Conservation (phyloP, 495 filamentous ascomycete genomes). For the Penicillium riverlandense region DNA sequence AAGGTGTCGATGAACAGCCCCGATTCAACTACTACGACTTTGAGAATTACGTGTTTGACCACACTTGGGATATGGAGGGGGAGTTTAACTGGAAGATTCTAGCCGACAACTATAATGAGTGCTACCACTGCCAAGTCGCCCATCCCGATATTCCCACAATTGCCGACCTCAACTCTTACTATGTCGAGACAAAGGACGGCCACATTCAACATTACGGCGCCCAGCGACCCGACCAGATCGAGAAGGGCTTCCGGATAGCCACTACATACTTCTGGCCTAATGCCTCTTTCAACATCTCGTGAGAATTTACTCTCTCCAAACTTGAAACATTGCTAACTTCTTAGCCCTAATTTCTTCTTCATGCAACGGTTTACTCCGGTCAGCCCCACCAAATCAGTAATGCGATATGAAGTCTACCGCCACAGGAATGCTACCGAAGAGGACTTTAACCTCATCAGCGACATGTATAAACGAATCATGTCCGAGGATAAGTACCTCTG, state of each 20-base stretch:
- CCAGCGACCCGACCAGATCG: constrained; percentile 25
- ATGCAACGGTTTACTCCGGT: constrained; percentile 38
- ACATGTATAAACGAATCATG: constrained; percentile 40
- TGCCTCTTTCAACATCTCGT: constrained; percentile 37
- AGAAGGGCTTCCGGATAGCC: too few relatives aligned
- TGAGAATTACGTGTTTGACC: constrained; percentile 39
- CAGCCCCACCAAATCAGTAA: constrained; percentile 20
- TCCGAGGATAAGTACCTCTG: constrained; percentile 40
- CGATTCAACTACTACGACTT: constrained; percentile 33
- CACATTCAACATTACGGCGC: constrained; percentile 30
- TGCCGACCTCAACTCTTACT: constrained; percentile 28
- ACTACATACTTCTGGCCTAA: constrained; percentile 40
- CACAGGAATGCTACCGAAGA: constrained; percentile 35
- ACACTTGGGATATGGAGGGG: constrained; percentile 39
- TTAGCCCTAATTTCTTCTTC: constrained; percentile 37
- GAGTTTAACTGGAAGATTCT: constrained; percentile 46
- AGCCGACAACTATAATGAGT: constrained; percentile 46
- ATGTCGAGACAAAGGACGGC: constrained; percentile 27
- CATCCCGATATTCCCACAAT: constrained; percentile 35
- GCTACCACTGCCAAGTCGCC: constrained; percentile 40
- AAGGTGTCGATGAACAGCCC: constrained; percentile 27
- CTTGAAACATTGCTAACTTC: background rate
- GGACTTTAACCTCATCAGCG: constrained; percentile 36
- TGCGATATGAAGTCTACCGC: constrained; percentile 44
- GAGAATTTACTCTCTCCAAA: constrained; percentile 10